Conservation (phyloP, 163 green algal genomes). For the Scenedesmus sp. region DNA sequence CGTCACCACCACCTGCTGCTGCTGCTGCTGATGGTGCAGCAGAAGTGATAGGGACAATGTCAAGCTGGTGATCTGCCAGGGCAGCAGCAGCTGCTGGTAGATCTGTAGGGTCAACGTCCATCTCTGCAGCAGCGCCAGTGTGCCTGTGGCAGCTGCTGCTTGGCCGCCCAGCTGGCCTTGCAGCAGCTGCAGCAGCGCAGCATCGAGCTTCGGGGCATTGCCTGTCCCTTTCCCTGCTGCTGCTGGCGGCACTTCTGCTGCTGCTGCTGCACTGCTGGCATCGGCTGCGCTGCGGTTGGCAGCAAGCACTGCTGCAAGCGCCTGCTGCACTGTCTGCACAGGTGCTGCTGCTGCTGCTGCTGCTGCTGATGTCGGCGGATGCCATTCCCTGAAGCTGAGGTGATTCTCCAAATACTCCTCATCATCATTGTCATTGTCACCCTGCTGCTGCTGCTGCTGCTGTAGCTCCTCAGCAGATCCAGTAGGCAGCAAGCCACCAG, state of each 20-base stretch:
- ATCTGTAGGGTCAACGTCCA: neutral
- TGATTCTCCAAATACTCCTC: neutral
- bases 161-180: neutral
- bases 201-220: neutral
- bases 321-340: neutral
- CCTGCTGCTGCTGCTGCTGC: neutral
- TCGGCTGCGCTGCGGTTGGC: neutral
- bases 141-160: neutral
- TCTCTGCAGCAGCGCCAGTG: neutral
- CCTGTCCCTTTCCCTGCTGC: neutral
- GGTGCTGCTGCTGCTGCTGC: neutral
- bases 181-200: neutral
- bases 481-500: neutral
- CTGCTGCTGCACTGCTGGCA: neutral
- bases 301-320: constrained; percentile 8
- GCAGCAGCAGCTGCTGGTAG: neutral
- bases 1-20: neutral
- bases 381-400: constrained; percentile 17
- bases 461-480: neutral
- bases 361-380: neutral
- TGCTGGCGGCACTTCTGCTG: neutral
- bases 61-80: neutral
- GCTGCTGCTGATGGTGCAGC: neutral
- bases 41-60: neutral
- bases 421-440: neutral